Evolutionary conservation across 345 rosid genomes (phyloP), one percentile per base, ranked within the genome.

Genomic region (Fremontodendron californicum): DNA sequence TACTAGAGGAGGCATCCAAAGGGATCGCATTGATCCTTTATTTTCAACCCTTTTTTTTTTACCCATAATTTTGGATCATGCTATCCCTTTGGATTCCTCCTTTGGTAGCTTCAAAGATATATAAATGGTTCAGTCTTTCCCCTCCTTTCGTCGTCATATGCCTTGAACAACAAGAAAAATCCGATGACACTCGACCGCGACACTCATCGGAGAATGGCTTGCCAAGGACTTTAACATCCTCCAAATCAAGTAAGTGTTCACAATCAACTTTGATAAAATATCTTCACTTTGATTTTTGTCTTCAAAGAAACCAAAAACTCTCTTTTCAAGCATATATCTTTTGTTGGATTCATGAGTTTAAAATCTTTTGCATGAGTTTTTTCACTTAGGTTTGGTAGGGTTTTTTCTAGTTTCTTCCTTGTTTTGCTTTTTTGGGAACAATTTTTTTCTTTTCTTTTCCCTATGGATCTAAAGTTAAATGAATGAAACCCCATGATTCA

Each of bases 21-120:
- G 97, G 98, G 98, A 94, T 94, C 97, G 98, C 98, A 94, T 94
- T 94, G 98, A 94, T 94, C 98, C 97, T 75, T 70, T 80, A 21
- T 66, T 13, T 51, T 65, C 31, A 7, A 9, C 37, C 33, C 12
- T 19, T 33, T 7, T 43, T 27, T 19, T 16, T 21, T 19, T 51
- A 51, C 31, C 6, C 1, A 15, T 31, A 6, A 52, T 54, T 83
- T 65, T 57, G 97, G 96, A 91, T 91, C 93, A 93, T 93, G 97
- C 97, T 85, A 91, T 86, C 93, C 90, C 87, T 90, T 93, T 86
- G 96, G 97, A 90, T 91, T 83, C 86, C 82, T 93, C 88, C 97
- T 91, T 82, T 77, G 79, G 87, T 88, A 78, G 93, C 97, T 90
- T 84, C 83, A 75, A 45, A n/a, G 18, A n/a, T 23, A 4, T 16